Percentiles rank a stretch among this genome's conserved stretches.
These are phyloP conservation scores for Hibiscus trionum DNA, from an alignment of 345 rosid species.

Conservation along the genomic window DNA sequence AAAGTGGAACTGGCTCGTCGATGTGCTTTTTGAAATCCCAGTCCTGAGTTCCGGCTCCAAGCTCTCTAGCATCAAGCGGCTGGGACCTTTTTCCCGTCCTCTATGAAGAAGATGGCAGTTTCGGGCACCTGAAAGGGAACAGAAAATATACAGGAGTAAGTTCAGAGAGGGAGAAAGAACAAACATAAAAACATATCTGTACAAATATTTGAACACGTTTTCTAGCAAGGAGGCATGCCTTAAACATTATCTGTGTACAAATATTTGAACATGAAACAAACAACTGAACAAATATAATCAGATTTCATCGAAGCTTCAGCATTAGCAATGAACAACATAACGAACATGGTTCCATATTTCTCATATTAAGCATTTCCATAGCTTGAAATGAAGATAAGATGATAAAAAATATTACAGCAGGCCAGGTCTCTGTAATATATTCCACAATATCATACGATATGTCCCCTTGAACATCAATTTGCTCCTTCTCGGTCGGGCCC, in stretches of 20 bases:
- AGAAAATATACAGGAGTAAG: not conserved
- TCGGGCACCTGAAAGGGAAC: slow-evolving; percentile 27
- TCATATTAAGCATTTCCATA: not conserved
- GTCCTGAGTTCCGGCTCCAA: not conserved
- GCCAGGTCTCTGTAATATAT: slow-evolving; percentile 82
- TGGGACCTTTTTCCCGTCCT: slow-evolving; percentile 4
- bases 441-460: slow-evolving; percentile 77
- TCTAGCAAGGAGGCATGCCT: not conserved
- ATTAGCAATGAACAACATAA: not conserved
- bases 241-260: not conserved
- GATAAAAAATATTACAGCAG: slow-evolving; percentile 42
- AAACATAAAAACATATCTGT: not conserved
- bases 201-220: not conserved
- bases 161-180: not conserved
- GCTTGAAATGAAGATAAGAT: not conserved
- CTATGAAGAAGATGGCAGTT: slow-evolving; percentile 9
- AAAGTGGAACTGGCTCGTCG: not conserved
- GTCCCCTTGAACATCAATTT: slow-evolving; percentile 97
- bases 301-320: not conserved
- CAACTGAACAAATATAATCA: not conserved
- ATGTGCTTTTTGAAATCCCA: not conserved
- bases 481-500: slow-evolving; percentile 99
- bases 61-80: slow-evolving; percentile 2
- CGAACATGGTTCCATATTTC: not conserved
- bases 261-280: not conserved